Base-by-base conservation (phyloP, 179 eudicot species). In the Sideroxylon spinosum region DNA sequence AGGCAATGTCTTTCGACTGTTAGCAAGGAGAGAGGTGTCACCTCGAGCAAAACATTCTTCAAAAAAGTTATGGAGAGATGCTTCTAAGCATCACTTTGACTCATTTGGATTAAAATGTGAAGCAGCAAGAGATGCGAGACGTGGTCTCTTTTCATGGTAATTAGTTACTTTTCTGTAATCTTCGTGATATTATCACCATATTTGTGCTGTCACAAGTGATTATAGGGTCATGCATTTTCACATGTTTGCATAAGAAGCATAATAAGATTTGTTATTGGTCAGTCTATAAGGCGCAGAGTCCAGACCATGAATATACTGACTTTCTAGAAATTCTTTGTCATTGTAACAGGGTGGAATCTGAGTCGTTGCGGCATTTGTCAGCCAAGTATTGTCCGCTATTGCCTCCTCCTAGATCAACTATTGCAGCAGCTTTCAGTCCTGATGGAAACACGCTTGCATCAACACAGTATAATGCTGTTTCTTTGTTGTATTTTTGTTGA, bases 391-490 rank as follows among this genome's bases (percentile, higher is more conserved):
- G 93, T 78, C 91, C 95, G 25, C 84, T 92, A 72, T 44, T 88
- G 73, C 97, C 97, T 65, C 89, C 95, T 78, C 97, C 97, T 48
- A 86, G 95, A 86, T 92, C 97, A 59, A 92, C 97, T 66, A 92
- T 92, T 85, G 97, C 97, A 72, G 95, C 95, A 77, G 95, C 97
- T 71, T 92, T 92, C 76, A 89, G 95, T 81, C 89, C 93, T 77
- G 97, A 92, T 86, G 97, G 97, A 78, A 91, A 80, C 72, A 86
- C 89, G 68, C 90, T 92, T 80, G 97, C 97, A 73, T 92, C 97
- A 44, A 92, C 97, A 11, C 97, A 92, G 97, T 92, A 84, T 76
- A 92, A 85, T 78, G 44, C 57, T 67, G 79, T 56, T 78, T 52
- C 64, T 56, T 28, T 17, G 17, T 7, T 11, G 12, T 73, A 17